Evolutionary conservation across 306 rosid genomes (phyloP), one percentile per base, ranked within the genome.

Genomic region (Hippophae tibetana): DNA sequence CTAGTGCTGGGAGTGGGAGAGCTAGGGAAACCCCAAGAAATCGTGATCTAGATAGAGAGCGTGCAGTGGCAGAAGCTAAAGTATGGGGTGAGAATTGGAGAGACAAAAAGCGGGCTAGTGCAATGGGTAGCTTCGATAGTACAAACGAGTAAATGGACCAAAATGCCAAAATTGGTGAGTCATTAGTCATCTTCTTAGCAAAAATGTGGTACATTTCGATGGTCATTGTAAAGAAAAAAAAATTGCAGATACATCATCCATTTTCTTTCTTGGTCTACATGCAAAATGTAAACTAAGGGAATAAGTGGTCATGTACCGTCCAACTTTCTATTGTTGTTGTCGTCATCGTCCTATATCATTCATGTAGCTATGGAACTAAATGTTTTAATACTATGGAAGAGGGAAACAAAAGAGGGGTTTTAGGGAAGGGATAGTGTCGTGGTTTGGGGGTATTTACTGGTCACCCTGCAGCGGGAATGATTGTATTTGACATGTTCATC

Each of bases 1-100:
- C 71, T 66, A 80, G 74, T 77, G 78, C 86, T 12, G 99, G 85
- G 74, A 84, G 89, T 12, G 99, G 85, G 74, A 84, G 89, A 79
- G 79, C 72, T 23, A 78, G 95, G 61, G 98, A 87, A 67, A 83
- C 81, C 41, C 84, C 79, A 1, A 82, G 95, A 78, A 89, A 84
- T 77, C 99, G 95, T 1, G 95, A 93, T 79, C 70, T 93, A 38
- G 95, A 93, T 57, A 66, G 99, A 74, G 99, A 93, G 58, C 93
- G 97, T 6, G 97, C 89, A 0, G 99, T 93, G 27, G 99, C 99
- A 6, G 99, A 49, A 23, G 53, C 26, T 5, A 49, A 49, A 49
- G 53, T 49, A 49, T 49, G 53, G 53, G 53, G 53, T 7, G 97
- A 93, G 78, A 93, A 93, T 66, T 93, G 95, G 95, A 84, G 97